Base-by-base conservation (phyloP, 345 rosid genomes). In the Nephelium lappaceum region DNA sequence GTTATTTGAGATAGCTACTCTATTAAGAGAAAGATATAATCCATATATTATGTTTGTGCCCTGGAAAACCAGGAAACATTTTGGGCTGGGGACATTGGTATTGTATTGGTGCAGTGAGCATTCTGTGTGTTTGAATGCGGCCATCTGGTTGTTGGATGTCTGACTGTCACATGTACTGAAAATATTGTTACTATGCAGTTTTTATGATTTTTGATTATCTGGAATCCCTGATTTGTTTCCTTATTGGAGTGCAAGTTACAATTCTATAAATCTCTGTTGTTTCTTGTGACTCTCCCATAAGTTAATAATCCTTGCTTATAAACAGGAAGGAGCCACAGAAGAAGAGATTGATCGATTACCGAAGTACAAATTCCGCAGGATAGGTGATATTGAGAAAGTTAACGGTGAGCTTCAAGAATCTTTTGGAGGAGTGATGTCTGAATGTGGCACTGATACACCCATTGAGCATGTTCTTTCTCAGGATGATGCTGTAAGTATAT, bases 261-360 rank as follows among this genome's bases (percentile, higher is more conserved):
- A 16, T 65, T 18, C 5, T 61, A 14, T 47, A 16, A 19, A 47
- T 16, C 55, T 23, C 1, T 14, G 6, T 23, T 67, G 16, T 47
- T 18, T 58, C 38, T 55, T 9, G 12, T 21, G 19, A 8, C 16
- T 82, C 49, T 45, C 57, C 73, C 16, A 9, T 72, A 45, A 41
- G 58, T 71, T 57, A 63, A 61, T 53, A 42, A 51, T 72, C 19
- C 25, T 39, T 72, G 60, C 55, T 72, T 83, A 63, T 11, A 12
- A 76, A 74, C 87, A 93, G 98, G 98, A 95, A 88, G 98, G 99
- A 38, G 97, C 98, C 53, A 78, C 95, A 3, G 91, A 81, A 75
- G 96, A 90, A 82, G 99, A 93, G 78, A 89, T 93, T 23, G 89
- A 91, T 47, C 81, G 79, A 67, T 81, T 93, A 74, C 91, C 93